A percentile compares a stretch with the other conserved stretches of the same genome.
phyloP scores from a whole-genome alignment of 345 rosid species.

The Eucalyptus lansdowneana region DNA sequence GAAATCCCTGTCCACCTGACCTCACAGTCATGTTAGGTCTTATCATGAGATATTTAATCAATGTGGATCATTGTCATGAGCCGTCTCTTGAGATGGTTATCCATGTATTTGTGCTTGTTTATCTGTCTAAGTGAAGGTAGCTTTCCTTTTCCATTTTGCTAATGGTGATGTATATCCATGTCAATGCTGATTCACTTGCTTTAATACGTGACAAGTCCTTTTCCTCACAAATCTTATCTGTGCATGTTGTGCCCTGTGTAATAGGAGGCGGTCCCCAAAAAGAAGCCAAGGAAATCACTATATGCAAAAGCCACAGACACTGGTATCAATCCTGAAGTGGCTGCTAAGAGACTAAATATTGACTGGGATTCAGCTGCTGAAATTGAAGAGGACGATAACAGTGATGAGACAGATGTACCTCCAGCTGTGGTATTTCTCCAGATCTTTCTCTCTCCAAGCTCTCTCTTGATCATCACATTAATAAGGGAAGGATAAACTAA shows the following conservation, averaged over 20 bases:
- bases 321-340: slow-evolving; percentile 65
- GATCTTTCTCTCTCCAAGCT: not conserved
- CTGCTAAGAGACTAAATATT: slow-evolving; percentile 77
- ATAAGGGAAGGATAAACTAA: not conserved
- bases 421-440: slow-evolving; percentile 53
- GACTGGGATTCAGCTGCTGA: slow-evolving; percentile 98
- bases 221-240: not conserved
- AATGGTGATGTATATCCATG: not conserved
- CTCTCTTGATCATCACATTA: not conserved
- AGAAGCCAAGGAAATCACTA: slow-evolving; percentile 51
- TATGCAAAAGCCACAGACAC: slow-evolving; percentile 89
- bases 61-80: not conserved
- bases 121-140: not conserved
- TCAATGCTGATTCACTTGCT: not conserved
- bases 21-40: not conserved
- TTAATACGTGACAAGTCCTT: not conserved
- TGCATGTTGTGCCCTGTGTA: not conserved
- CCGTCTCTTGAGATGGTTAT: not conserved
- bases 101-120: not conserved
- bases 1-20: not conserved
- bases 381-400: slow-evolving; percentile 42
- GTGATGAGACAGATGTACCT: slow-evolving; percentile 53
- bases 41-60: not conserved
- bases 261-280: slow-evolving; percentile 56
- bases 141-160: not conserved